Percentiles rank a stretch among this genome's conserved stretches.
These are phyloP conservation scores for Setaria italica DNA, from an alignment of 202 grass and related monocot genomes.

Conservation along the genomic window DNA sequence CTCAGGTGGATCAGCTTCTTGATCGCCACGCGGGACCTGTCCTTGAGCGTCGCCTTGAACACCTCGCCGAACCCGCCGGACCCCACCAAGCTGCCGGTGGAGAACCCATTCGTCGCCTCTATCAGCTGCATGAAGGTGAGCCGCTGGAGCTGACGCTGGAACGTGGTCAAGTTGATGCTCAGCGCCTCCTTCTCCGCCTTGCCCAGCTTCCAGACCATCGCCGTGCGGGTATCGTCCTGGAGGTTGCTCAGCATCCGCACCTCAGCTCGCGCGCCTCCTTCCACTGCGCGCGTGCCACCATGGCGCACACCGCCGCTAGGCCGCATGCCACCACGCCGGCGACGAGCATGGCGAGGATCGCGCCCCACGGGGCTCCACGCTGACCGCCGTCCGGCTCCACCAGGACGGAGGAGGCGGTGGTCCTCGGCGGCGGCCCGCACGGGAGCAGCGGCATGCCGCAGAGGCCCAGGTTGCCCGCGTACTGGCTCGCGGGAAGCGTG, in stretches of 20 bases:
- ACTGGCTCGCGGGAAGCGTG: conserved; percentile 82
- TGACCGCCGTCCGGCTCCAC: neutral
- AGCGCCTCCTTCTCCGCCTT: conserved; percentile 84
- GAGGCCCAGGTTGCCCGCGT: conserved; percentile 77
- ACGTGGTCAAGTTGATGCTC: conserved; percentile 94
- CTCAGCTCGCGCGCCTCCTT: conserved; percentile 57
- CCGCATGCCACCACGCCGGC: conserved; percentile 56
- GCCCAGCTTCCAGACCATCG: conserved; percentile 85
- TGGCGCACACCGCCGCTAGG: conserved; percentile 48
- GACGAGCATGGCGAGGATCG: conserved; percentile 54
- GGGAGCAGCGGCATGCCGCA: conserved; percentile 85
- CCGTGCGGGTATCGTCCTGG: conserved; percentile 70
- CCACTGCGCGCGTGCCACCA: conserved; percentile 56
- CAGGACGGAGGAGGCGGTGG: conserved; percentile 46
- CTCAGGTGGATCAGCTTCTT: conserved; percentile 92
- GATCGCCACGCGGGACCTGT: conserved; percentile 81
- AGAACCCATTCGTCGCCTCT: conserved; percentile 91
- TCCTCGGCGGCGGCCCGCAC: conserved; percentile 50
- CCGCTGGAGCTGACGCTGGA: conserved; percentile 75
- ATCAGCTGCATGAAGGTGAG: conserved; percentile 92
- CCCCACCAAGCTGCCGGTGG: conserved; percentile 66
- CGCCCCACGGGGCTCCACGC: neutral
- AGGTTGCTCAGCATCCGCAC: conserved; percentile 75
- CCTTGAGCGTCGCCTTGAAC: conserved; percentile 87
- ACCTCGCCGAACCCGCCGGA: conserved; percentile 91